Conservation (phyloP, 2,329 filamentous ascomycete species). For the Thelonectria discophora region DNA sequence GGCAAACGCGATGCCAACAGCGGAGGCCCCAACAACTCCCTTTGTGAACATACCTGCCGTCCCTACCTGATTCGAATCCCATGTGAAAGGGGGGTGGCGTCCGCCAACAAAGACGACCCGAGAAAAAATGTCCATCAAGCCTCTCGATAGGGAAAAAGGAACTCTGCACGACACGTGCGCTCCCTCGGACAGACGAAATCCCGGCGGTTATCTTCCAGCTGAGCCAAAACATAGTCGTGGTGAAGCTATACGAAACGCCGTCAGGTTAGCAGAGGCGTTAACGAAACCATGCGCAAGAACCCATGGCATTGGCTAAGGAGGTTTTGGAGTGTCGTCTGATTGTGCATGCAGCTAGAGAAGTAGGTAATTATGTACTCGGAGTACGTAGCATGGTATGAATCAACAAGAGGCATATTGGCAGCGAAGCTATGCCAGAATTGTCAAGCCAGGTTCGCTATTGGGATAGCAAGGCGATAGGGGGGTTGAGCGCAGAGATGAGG, state of each 20-base stretch:
- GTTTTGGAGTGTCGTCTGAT: neutral
- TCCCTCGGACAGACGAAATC: neutral
- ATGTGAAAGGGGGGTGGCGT: neutral
- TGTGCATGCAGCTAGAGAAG: neutral
- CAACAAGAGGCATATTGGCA: neutral
- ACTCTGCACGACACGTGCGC: neutral
- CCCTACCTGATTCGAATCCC: neutral
- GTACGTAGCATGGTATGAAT: neutral
- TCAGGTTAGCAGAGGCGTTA: too few species aligned
- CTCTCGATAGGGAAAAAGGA: neutral
- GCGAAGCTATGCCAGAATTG: neutral
- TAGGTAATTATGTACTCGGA: too few species aligned
- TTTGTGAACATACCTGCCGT: neutral
- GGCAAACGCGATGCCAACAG: too few species aligned
- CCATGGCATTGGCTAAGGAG: too few species aligned
- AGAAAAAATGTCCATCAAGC: neutral
- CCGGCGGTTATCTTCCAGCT: neutral
- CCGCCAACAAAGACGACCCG: neutral
- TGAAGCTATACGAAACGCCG: neutral
- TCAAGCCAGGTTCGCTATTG: neutral
- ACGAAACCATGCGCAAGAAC: too few species aligned
- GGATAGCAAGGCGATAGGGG: neutral
- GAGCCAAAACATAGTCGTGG: neutral
- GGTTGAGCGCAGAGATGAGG: too few species aligned
- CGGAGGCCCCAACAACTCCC: too few species aligned